Base-by-base conservation (phyloP, 306 rosid species). In the Citrullus mucosospermus region DNA sequence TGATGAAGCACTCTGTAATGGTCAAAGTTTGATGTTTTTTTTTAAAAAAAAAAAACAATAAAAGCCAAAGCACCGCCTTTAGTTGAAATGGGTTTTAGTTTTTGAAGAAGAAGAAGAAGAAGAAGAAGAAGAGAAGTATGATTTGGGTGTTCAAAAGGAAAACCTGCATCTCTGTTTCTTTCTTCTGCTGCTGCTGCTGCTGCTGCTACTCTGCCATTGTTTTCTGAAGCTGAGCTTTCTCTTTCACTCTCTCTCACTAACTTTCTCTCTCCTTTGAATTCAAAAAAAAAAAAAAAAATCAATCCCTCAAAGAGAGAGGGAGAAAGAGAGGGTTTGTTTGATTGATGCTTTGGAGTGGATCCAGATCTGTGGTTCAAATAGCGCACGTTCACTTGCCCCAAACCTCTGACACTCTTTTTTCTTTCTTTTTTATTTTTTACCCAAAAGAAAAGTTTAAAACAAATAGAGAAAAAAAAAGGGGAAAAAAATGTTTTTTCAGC, bases 351-450 rank as follows among this genome's bases (percentile, higher is more conserved):
- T 28, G 80, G 85, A 83, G 86, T 39, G 92, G 89, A 88, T 91
- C 83, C 88, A 87, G 92, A 91, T 91, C 91, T 85, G 84, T 61
- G 89, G 80, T 82, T 83, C 87, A 88, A 90, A 88, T 81, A 73
- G 54, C 82, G 90, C 91, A 87, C 90, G 90, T 87, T 88, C 91
- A 80, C 88, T 81, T 83, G 80, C 85, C 88, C 82, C 86, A 20
- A 82, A 53, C 63, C 78, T 86, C 91, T 86, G 90, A 90, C 90
- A 85, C 79, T 51, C 76, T 17, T 16, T 28, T 16, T 12, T 3
- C 8, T 48, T 48, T 46, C 10, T 43, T 11, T 48, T 44, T 25
- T 25, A 25, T 25, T 25, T 36, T 36, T 44, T 44, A 67, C 15
- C 73, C 51, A 8, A 39, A 67, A 38, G n/a, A 38, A 22, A 60